Base-by-base conservation (phyloP, 768 basidiomycete genomes). In the Jaapia argillacea region DNA sequence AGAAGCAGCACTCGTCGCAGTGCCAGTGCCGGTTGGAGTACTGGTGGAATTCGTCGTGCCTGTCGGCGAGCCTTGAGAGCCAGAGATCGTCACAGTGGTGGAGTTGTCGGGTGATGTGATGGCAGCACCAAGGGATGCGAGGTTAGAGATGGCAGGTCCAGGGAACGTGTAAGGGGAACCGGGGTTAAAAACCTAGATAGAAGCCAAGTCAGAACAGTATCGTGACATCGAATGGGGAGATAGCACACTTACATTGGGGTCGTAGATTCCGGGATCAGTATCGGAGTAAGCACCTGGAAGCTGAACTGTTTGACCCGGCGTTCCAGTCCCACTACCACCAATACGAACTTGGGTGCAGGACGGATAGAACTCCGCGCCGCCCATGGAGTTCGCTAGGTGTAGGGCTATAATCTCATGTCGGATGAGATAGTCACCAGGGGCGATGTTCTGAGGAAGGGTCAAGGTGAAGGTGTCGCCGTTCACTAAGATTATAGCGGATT, bases 361-460 rank as follows among this genome's bases (percentile, higher is more conserved):
- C 0, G 82, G 79, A 57, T 90, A 90, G 61, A 87, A 89, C 61
- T 90, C 86, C 1, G 83, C 85, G 16, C 81, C 82, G 4, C 78
- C 77, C 14, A 54, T 6, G 12, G 41, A 23, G 36, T 44, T 47
- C 12, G 51, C 57, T 10, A 53, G 48, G 36, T 58, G 57, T 14
- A 64, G 53, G 26, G 58, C 57, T 42, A 64, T 51, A 43, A 62
- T 56, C 53, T 63, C 54, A 43, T 54, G 51, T 16, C 56, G 51
- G 36, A 58, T 24, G 27, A 58, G 48, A 42, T 58, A 58, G 33
- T 57, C 46, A 1, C 57, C 57, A 21, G 49, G 22, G 2, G 52
- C 46, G 18, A 61, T 42, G 44, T 50, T 42, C 18, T 25, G 5
- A 33, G 48, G 66, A 31, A 69, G 50, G 2, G 53, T 65, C 41